Evolutionary conservation across 345 rosid genomes (phyloP), one percentile per base, ranked within the genome.

Genomic region (Eucalyptus curtisii): DNA sequence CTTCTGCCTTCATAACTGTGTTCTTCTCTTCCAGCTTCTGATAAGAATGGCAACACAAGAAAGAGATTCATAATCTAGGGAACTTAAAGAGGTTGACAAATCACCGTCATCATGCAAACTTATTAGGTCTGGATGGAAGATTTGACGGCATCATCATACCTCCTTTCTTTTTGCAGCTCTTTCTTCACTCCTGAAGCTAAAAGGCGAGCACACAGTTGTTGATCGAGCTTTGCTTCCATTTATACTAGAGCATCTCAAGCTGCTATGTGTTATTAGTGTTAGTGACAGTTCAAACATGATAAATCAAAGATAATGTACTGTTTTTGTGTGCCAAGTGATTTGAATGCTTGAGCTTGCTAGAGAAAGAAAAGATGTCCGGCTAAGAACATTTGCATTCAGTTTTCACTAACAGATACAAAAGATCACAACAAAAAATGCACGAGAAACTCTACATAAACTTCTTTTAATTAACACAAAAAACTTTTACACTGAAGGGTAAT

Each of bases 81-180:
- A 22, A 88, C 52, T 31, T 30, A 3, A 68, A 33, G 44, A 68
- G 42, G 42, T 3, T 17, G 7, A 68, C 80, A 17, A 68, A 31
- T 68, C 24, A 9, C 44, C 42, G 25, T 86, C 31, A 13, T 53
- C 24, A 31, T 86, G 87, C 87, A 31, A 37, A 86, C 80, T 33
- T 68, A 14, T 17, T 50, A 89, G 80, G 52, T 88, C 14, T 57
- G 61, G 61, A 81, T 19, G 57, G 86, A 89, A 59, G 44, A 64
- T 52, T 25, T 31, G 42, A 40, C 57, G 86, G 61, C 86, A 55
- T 47, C 80, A 40, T 86, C 91, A 86, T 94, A 92, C 99, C 99
- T 96, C 98, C 91, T 92, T 98, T 91, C 97, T 92, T 94, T 91
- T 97, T 86, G 92, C 93, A 19, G 96, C 99, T 89, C 99, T 93